These are phyloP conservation scores for Emericellopsis terricola DNA, from an alignment of 495 filamentous ascomycete species.

Conservation along the genomic window DNA sequence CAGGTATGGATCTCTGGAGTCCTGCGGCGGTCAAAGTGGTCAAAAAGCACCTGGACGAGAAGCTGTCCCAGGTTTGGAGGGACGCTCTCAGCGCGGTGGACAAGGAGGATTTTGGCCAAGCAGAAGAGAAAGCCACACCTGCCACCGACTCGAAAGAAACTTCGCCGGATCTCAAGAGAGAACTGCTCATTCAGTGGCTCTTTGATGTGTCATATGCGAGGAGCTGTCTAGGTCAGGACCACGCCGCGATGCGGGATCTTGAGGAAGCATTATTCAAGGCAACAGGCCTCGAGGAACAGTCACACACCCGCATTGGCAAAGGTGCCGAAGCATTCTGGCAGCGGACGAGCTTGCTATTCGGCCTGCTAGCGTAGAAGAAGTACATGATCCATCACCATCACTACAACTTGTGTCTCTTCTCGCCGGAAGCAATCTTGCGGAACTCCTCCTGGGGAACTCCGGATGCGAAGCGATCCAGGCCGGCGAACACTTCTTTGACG, in stretches of 20 bases:
- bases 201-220: conserved; percentile 62
- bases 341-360: conserved; percentile 61
- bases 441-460: conserved; percentile 83
- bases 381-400: not conserved
- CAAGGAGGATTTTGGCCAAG: not conserved
- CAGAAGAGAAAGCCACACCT: conserved; percentile 3
- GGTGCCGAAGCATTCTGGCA: conserved; percentile 60
- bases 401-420: conserved; percentile 73
- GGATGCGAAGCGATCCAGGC: conserved; percentile 58
- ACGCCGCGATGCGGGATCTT: not conserved
- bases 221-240: conserved; percentile 12
- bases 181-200: conserved; percentile 48
- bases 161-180: conserved; percentile 8
- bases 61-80: conserved; percentile 23
- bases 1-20: conserved; percentile 74
- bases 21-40: conserved; percentile 43
- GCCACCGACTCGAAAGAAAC: conserved; percentile 16
- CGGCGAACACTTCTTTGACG: conserved; percentile 67
- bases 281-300: conserved; percentile 20
- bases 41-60: conserved; percentile 33
- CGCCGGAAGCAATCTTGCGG: conserved; percentile 31
- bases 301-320: conserved; percentile 32
- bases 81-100: conserved; percentile 10
- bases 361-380: conserved; percentile 16
- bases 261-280: conserved; percentile 22